Base-by-base conservation (phyloP, 1,284 basidiomycete genomes). In the Malassezia pachydermatis region DNA sequence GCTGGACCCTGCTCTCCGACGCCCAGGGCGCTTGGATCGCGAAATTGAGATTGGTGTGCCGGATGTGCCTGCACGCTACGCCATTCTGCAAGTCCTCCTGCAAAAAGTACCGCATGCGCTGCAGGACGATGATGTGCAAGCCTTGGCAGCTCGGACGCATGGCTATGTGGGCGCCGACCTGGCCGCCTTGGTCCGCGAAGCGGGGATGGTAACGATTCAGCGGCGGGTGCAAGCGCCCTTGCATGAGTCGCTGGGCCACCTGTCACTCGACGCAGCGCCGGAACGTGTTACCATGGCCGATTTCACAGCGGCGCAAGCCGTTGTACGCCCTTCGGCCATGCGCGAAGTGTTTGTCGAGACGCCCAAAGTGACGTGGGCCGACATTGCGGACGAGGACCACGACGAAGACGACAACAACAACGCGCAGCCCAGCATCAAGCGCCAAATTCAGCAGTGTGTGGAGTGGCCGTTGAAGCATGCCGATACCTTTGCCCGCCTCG, bases 21-120 rank as follows among this genome's bases (percentile, higher is more conserved):
- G 94, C 27, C 94, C 94, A 3, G 94, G 94, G 2, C 77, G 94
- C 55, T 92, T 99, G 63, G 94, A 99, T 72, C 78, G 88, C 56
- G 94, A 98, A 73, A 87, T 99, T 35, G 94, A 99, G 72, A 90
- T 98, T 59, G 92, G 89, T 29, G 81, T 98, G 27, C 94, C 94
- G 1, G 86, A 89, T 65, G 80, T 81, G 2, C 78, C 80, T 30
- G 87, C 87, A 1, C 81, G 94, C 19, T 76, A 80, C 28, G 79
- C 83, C 1, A 98, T 98, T 58, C 78, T 98, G 27, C 76, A 80
- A 16, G 86, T 94, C 33, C 75, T 95, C 16, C 79, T 96, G 0
- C 67, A 78, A 10, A 83, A 82, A 56, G 84, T 84, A 5, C 92
- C 94, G 0, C 81, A 95, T 64, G 72, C 75, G 2, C 78, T 95